A percentile compares a stretch with the other conserved stretches of the same genome.
phyloP scores from a whole-genome alignment of 441 rosid genomes.

The Bocquillonia castaneifolia region DNA sequence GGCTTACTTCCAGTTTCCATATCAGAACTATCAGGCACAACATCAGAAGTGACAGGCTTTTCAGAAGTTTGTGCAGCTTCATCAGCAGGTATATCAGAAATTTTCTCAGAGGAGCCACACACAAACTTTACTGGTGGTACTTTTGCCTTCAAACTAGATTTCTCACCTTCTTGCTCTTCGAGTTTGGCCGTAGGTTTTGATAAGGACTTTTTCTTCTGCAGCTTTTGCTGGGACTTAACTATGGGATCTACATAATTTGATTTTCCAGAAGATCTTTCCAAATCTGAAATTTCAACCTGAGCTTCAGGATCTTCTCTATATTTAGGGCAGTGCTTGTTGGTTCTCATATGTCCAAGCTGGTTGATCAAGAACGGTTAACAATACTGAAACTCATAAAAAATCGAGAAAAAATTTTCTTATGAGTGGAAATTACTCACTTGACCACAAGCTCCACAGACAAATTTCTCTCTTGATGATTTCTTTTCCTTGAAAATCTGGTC shows the following conservation, averaged over 20 bases:
- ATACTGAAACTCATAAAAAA: constrained; percentile 18
- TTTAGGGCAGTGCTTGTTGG: constrained; percentile 95
- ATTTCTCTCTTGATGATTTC: constrained; percentile 89
- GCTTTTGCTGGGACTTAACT: constrained; percentile 50
- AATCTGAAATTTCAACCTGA: constrained; percentile 45
- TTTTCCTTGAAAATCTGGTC: constrained; percentile 77
- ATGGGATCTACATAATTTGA: constrained; percentile 48
- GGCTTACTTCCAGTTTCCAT: constrained; percentile 52
- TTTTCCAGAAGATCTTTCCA: constrained; percentile 56
- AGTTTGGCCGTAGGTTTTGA: constrained; percentile 43
- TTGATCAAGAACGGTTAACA: constrained; percentile 21
- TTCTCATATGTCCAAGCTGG: constrained; percentile 99
- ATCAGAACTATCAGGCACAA: constrained; percentile 37
- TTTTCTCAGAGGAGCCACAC: constrained; percentile 53
- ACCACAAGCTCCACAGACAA: constrained; percentile 95
- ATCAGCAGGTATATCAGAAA: constrained; percentile 46
- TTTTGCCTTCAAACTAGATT: constrained; percentile 48
- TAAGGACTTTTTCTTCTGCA: constrained; percentile 51
- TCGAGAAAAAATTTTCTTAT: constrained; percentile 2
- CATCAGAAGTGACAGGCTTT: constrained; percentile 39
- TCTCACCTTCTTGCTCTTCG: constrained; percentile 60
- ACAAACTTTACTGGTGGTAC: constrained; percentile 67
- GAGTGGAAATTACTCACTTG: constrained; percentile 56
- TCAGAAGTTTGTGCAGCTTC: constrained; percentile 53
- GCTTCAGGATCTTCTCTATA: constrained; percentile 79